Percentiles rank a stretch among this genome's conserved stretches.
Conservation (phyloP, 2,329 filamentous ascomycete species). For the Aspergillus sp. region DNA sequence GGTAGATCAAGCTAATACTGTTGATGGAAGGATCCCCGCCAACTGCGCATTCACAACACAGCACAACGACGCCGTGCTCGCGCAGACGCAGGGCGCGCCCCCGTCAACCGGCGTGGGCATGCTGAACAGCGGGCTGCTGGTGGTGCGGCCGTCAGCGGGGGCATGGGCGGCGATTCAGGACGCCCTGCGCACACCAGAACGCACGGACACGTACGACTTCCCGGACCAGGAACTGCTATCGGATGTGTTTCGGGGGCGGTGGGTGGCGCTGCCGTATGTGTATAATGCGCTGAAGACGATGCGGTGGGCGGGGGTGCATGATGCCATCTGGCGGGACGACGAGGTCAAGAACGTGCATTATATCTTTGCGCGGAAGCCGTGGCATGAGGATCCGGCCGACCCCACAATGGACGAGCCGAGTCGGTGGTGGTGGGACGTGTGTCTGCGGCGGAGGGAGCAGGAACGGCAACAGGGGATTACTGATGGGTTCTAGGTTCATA, state of each 20-base stretch:
- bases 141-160: conserved; percentile 57
- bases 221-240: conserved; percentile 57
- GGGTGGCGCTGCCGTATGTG: conserved; percentile 58
- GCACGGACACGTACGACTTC: conserved; percentile 52
- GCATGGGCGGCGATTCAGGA: conserved; percentile 54
- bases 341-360: conserved; percentile 64
- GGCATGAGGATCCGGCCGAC: conserved; percentile 49
- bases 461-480: conserved; percentile 40
- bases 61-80: conserved; percentile 37
- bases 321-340: conserved; percentile 60
- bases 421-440: conserved; percentile 59
- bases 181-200: conserved; percentile 34
- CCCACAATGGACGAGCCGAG: conserved; percentile 47
- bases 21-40: conserved; percentile 43
- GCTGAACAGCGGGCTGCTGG: conserved; percentile 61
- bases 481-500: not conserved
- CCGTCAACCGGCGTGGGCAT: conserved; percentile 54
- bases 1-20: conserved; percentile 71
- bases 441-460: conserved; percentile 47
- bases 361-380: conserved; percentile 62
- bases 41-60: conserved; percentile 64
- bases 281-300: conserved; percentile 61
- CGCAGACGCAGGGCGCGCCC: conserved; percentile 45
- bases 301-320: conserved; percentile 54
- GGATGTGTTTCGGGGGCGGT: conserved; percentile 55